These are phyloP conservation scores for Citrullus amarus DNA, from an alignment of 306 rosid genomes.

Conservation along the genomic window DNA sequence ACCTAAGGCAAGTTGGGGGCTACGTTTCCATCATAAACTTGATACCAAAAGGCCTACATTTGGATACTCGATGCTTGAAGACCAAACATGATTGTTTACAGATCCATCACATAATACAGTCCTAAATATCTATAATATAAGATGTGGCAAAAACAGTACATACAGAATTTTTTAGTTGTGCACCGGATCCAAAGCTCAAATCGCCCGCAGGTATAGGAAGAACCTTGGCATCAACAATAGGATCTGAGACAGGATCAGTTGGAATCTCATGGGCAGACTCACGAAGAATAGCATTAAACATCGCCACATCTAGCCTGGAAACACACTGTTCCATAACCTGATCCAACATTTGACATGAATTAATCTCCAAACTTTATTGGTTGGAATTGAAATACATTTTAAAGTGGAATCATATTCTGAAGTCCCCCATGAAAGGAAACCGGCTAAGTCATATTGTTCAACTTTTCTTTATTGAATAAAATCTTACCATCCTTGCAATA, in stretches of 20 bases:
- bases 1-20: too few relatives aligned
- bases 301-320: conserved; percentile 83
- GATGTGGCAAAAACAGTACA: conserved; percentile 2
- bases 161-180: conserved; percentile 92
- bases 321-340: conserved; percentile 90
- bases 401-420: not conserved
- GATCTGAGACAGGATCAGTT: conserved; percentile 94
- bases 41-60: not conserved
- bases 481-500: conserved; percentile 62
- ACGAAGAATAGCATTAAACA: conserved; percentile 93
- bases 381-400: not conserved
- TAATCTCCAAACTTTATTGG: not conserved
- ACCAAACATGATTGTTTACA: not conserved
- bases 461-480: not conserved
- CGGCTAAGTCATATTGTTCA: not conserved
- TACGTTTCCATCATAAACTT: not conserved
- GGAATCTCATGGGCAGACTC: conserved; percentile 94
- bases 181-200: conserved; percentile 96
- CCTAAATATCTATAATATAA: not conserved
- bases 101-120: not conserved
- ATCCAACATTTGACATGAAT: conserved; percentile 17
- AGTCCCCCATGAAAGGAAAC: not conserved
- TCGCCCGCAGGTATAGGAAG: conserved; percentile 94
- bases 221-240: conserved; percentile 80
- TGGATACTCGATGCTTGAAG: not conserved